Evolutionary conservation across 306 rosid genomes (phyloP).

Genomic region (Senna siamea): DNA sequence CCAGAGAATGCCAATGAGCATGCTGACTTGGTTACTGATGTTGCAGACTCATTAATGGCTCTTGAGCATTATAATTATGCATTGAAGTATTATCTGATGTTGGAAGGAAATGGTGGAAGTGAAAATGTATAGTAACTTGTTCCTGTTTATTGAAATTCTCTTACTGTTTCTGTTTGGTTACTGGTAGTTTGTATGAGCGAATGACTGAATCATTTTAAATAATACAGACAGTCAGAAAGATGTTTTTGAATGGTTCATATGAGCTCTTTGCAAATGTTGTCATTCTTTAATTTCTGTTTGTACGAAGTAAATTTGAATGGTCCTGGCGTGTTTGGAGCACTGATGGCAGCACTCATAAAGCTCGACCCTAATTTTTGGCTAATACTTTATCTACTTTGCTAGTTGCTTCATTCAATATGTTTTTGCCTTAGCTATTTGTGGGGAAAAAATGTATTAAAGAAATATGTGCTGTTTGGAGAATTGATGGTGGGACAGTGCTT

Average conservation of each 20-base stretch:
- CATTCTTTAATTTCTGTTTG: not conserved
- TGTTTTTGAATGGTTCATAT: conserved; percentile 31
- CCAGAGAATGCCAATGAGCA: conserved; percentile 54
- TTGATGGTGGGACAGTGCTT: not conserved
- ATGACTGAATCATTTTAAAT: conserved; percentile 10
- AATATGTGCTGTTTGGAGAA: not conserved
- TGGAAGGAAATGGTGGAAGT: conserved; percentile 54
- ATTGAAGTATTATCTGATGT: conserved; percentile 70
- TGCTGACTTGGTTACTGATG: conserved; percentile 57
- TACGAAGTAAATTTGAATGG: not conserved
- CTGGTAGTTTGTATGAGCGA: conserved; percentile 20
- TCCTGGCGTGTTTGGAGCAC: not conserved
- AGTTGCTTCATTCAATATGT: not conserved
- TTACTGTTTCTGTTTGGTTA: conserved; percentile 17
- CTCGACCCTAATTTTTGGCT: not conserved
- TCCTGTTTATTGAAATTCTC: conserved; percentile 26
- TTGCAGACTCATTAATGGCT: conserved; percentile 68
- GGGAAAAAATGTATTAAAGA: not conserved
- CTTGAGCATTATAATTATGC: conserved; percentile 68
- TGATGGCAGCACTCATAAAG: not conserved
- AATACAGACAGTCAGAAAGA: not conserved
- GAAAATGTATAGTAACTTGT: conserved; percentile 55
- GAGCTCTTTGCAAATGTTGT: conserved; percentile 2
- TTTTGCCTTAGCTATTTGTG: not conserved
- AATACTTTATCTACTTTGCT: not conserved